A percentile compares a stretch with the other conserved stretches of the same genome.
phyloP scores from a whole-genome alignment of 371 early-diverging fungal genomes.

The Saksenaea oblongispora region DNA sequence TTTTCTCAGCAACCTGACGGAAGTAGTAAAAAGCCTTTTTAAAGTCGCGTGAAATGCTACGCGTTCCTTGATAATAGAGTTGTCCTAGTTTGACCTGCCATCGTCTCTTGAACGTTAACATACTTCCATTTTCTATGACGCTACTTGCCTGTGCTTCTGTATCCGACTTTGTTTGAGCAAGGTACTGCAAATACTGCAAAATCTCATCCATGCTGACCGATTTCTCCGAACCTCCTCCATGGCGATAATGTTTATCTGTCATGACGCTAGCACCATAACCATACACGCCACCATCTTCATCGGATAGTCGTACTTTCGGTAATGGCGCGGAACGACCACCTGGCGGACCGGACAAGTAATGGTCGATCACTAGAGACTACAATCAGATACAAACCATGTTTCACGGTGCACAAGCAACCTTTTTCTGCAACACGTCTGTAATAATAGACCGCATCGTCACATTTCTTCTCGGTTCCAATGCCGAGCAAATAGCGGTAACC shows the following conservation, averaged over 20 bases:
- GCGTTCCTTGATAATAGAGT: constrained; percentile 80
- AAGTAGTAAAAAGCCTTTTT: constrained; percentile 64
- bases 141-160: constrained; percentile 57
- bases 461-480: constrained; percentile 79
- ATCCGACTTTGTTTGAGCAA: constrained; percentile 71
- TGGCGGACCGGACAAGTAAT: constrained; percentile 79
- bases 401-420: constrained; percentile 38
- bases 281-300: constrained; percentile 81
- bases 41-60: constrained; percentile 65
- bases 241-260: constrained; percentile 29
- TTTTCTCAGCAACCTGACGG: constrained; percentile 41
- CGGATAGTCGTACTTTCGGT: constrained; percentile 71
- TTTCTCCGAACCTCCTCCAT: constrained; percentile 25
- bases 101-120: not conserved
- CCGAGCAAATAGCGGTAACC: constrained; percentile 85
- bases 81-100: constrained; percentile 70
- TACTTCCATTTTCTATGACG: not conserved
- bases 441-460: constrained; percentile 74
- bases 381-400: not conserved
- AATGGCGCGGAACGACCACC: constrained; percentile 77
- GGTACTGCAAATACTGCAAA: constrained; percentile 74
- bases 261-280: constrained; percentile 70
- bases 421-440: constrained; percentile 83
- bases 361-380: constrained; percentile 57
- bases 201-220: constrained; percentile 71